These are phyloP conservation scores for Picochlorum sp. DNA, from an alignment of 139 green algal genomes.

Conservation along the genomic window DNA sequence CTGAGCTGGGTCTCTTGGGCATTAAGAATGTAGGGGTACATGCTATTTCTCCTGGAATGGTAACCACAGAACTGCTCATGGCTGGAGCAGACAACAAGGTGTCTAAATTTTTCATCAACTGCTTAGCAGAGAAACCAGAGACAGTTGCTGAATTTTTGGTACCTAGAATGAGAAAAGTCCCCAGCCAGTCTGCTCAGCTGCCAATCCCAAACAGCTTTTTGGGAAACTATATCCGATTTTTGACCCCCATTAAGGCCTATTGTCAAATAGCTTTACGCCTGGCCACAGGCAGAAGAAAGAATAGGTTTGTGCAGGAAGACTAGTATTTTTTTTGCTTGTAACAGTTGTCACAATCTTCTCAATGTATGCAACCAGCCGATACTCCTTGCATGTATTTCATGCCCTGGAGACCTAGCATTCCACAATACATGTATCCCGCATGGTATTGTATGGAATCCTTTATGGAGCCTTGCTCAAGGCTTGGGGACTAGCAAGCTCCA, in stretches of 20 bases:
- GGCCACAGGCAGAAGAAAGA: conserved; percentile 44
- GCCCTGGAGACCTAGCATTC: too few species aligned
- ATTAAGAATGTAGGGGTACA: conserved; percentile 73
- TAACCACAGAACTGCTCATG: conserved; percentile 91
- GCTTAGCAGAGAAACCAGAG: conserved; percentile 63
- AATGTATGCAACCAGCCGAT: too few species aligned
- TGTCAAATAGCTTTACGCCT: conserved; percentile 61
- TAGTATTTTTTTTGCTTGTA: too few species aligned
- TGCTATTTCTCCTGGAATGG: conserved; percentile 85
- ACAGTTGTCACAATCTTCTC: too few species aligned
- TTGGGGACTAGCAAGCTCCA: too few species aligned
- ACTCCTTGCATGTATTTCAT: too few species aligned
- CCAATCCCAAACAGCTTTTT: conserved; percentile 56
- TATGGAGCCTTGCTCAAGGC: too few species aligned
- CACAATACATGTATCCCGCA: too few species aligned
- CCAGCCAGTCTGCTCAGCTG: conserved; percentile 7
- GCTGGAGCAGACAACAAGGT: conserved; percentile 52
- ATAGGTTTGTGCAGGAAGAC: conserved; percentile 63
- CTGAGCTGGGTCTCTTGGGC: conserved; percentile 23
- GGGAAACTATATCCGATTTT: conserved; percentile 1
- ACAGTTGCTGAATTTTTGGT: conserved; percentile 69
- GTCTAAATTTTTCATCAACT: conserved; percentile 94
- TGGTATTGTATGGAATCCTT: too few species aligned
- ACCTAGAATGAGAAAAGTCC: conserved; percentile 61
- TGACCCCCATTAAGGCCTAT: conserved; percentile 63